A percentile compares a stretch with the other conserved stretches of the same genome.
phyloP scores from a whole-genome alignment of 345 rosid species.

The rapeseed (Brassica napus) region Da-Ae NC_063445.1:13332001-13332500 shows the following conservation, averaged over 20 bases:
- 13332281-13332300: conserved; percentile 20
- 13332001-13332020: conserved; percentile 31
- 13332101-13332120: not conserved
- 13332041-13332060: conserved; percentile 2
- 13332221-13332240: conserved; percentile 5
- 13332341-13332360: not conserved
- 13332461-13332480: not conserved
- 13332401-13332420: conserved; percentile 16
- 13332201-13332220: conserved; percentile 4
- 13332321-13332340: conserved; percentile 9
- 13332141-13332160: conserved; percentile 5
- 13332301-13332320: conserved; percentile 16
- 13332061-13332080: conserved; percentile 7
- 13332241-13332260: conserved; percentile 28
- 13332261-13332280: conserved; percentile 11
- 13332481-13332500: not conserved
- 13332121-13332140: not conserved
- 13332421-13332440: not conserved
- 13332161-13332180: conserved; percentile 15
- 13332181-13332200: not conserved
- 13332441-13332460: not conserved
- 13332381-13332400: conserved; percentile 17
- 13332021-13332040: not conserved
- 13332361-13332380: not conserved
- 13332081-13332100: conserved; percentile 24